These are phyloP conservation scores for Syzygium aqueum DNA, from an alignment of 345 rosid species.

Conservation along the genomic window DNA sequence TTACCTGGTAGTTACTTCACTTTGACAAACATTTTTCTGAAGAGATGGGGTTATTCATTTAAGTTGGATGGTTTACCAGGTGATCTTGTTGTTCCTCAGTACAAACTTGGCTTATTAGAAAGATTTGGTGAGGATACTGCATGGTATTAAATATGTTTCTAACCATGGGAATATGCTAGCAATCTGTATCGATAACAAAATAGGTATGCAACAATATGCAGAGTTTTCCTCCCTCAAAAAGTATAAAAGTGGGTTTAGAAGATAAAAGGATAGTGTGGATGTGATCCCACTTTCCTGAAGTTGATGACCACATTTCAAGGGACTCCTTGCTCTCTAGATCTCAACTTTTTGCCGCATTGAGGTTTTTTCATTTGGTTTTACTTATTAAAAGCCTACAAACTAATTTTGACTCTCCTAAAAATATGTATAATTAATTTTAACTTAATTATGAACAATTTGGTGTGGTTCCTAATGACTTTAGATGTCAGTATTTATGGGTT, in stretches of 20 bases:
- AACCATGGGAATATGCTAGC: background rate
- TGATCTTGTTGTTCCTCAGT: background rate
- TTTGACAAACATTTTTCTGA: background rate
- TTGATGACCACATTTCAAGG: background rate
- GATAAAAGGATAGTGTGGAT: background rate
- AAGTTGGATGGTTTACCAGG: background rate
- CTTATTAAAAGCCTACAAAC: background rate
- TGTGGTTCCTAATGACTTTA: background rate
- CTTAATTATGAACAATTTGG: background rate
- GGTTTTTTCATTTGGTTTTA: background rate
- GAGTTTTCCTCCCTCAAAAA: background rate
- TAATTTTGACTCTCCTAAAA: background rate
- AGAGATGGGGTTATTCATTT: background rate
- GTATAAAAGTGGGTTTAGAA: background rate
- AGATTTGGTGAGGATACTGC: background rate
- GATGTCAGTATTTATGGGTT: background rate
- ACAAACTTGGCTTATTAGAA: background rate
- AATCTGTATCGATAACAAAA: background rate
- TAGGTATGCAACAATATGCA: background rate
- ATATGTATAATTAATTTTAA: background rate
- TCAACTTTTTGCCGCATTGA: background rate
- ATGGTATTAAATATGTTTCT: background rate
- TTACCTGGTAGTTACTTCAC: constrained; percentile 49
- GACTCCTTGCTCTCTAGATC: background rate
- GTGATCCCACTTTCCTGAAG: background rate